Percentiles rank a stretch among this genome's conserved stretches.
Conservation (phyloP, 2,329 filamentous ascomycete genomes). For the Geosmithia morbida region DNA sequence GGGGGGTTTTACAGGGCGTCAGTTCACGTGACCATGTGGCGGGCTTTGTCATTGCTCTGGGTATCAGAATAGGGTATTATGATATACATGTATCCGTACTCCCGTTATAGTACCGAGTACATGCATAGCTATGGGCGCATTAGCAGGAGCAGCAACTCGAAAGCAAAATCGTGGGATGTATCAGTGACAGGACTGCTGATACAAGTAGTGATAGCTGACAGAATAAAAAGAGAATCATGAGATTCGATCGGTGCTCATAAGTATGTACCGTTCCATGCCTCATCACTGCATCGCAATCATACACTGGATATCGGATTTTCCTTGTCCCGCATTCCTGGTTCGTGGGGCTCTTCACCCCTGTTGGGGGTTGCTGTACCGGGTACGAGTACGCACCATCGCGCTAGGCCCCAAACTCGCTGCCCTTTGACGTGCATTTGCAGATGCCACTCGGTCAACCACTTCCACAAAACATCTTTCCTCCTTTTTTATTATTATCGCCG, state of each 20-base stretch:
- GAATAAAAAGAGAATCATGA: too few relatives aligned
- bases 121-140: too few relatives aligned
- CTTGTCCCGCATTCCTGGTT: not conserved
- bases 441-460: constrained; percentile 13
- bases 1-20: not conserved
- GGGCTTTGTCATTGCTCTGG: not conserved
- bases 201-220: too few relatives aligned
- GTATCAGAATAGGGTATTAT: not conserved
- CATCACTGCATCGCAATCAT: not conserved
- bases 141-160: too few relatives aligned
- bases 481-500: not conserved
- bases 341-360: not conserved
- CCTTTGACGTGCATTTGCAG: constrained; percentile 18
- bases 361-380: too few relatives aligned
- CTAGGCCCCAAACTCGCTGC: constrained; percentile 2
- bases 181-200: too few relatives aligned
- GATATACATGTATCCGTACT: too few relatives aligned
- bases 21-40: not conserved
- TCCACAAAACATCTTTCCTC: constrained; percentile 16
- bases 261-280: not conserved
- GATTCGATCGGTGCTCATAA: too few relatives aligned
- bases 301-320: not conserved
- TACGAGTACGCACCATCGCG: constrained; percentile 1
- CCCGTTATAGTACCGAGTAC: too few relatives aligned
- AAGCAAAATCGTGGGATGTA: too few relatives aligned